These are phyloP conservation scores for Posidonia australis DNA, from an alignment of 106 monocot genomes.

Conservation along the genomic window DNA sequence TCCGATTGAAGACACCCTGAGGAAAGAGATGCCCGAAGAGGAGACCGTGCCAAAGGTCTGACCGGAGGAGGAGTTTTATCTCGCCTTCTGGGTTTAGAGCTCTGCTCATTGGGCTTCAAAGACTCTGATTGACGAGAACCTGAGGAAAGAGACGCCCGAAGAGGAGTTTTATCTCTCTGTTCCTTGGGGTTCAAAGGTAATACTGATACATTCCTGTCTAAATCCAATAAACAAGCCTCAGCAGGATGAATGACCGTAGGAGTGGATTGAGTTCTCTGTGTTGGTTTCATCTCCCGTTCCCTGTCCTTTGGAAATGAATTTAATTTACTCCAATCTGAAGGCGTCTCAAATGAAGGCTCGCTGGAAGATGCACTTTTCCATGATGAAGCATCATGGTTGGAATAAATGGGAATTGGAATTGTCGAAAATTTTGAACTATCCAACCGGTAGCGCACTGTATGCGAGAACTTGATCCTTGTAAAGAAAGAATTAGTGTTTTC, in stretches of 20 bases:
- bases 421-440: constrained; percentile 8
- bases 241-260: background rate
- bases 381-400: background rate
- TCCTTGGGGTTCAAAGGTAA: background rate
- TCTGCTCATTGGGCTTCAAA: too few relatives aligned
- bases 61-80: too few relatives aligned
- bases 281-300: background rate
- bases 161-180: background rate
- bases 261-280: background rate
- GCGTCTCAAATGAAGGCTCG: background rate
- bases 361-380: background rate
- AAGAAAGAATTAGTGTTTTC: constrained; percentile 37
- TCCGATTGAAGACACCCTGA: too few relatives aligned
- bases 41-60: too few relatives aligned
- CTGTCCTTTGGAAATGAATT: background rate
- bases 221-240: background rate
- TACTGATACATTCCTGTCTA: background rate
- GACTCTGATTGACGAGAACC: too few relatives aligned
- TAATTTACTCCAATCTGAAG: too few relatives aligned
- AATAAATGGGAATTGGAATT: constrained; percentile 1
- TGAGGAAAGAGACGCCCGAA: too few relatives aligned
- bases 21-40: too few relatives aligned
- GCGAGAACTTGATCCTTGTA: constrained; percentile 28
- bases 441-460: constrained; percentile 19
- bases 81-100: too few relatives aligned